A percentile compares a stretch with the other conserved stretches of the same genome.
These are phyloP conservation scores for Periconia digitata DNA, from an alignment of 2,329 filamentous ascomycete genomes.

Conservation along the genomic window DNA sequence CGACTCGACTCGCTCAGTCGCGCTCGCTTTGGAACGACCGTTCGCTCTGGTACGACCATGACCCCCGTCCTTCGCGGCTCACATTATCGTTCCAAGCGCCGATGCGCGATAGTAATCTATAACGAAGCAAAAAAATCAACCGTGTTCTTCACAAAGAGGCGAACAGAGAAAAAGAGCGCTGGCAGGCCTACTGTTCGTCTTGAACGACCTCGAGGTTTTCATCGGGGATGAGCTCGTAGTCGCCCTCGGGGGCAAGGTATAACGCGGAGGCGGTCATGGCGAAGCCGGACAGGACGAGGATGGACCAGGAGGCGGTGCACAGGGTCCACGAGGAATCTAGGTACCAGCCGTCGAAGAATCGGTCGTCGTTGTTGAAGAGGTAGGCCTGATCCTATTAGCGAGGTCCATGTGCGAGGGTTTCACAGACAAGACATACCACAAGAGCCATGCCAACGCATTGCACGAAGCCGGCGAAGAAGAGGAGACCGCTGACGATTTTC, in stretches of 20 bases:
- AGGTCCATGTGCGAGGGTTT: neutral
- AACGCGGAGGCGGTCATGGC: constrained; percentile 68
- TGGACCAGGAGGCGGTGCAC: constrained; percentile 60
- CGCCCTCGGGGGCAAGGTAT: constrained; percentile 75
- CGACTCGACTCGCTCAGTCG: constrained; percentile 5
- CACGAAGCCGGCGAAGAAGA: constrained; percentile 66
- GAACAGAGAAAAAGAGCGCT: neutral
- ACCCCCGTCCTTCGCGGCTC: constrained; percentile 10
- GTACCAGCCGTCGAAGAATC: constrained; percentile 81
- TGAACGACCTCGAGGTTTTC: constrained; percentile 24
- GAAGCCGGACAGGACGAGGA: constrained; percentile 55
- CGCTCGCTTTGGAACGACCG: constrained; percentile 17
- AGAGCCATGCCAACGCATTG: constrained; percentile 78
- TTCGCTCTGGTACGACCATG: neutral
- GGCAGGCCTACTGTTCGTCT: constrained; percentile 36
- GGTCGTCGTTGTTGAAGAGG: constrained; percentile 78
- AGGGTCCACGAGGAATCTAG: constrained; percentile 80
- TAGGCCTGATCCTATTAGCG: constrained; percentile 63
- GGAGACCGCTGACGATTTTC: constrained; percentile 69
- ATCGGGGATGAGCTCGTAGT: constrained; percentile 74
- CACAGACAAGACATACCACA: constrained; percentile 60
- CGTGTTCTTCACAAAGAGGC: neutral
- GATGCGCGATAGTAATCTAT: constrained; percentile 37
- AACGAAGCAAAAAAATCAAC: constrained; percentile 19
- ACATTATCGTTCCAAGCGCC: constrained; percentile 39